Evolutionary conservation across 768 basidiomycete species (phyloP).

Genomic region (Suillus alpinus): DNA sequence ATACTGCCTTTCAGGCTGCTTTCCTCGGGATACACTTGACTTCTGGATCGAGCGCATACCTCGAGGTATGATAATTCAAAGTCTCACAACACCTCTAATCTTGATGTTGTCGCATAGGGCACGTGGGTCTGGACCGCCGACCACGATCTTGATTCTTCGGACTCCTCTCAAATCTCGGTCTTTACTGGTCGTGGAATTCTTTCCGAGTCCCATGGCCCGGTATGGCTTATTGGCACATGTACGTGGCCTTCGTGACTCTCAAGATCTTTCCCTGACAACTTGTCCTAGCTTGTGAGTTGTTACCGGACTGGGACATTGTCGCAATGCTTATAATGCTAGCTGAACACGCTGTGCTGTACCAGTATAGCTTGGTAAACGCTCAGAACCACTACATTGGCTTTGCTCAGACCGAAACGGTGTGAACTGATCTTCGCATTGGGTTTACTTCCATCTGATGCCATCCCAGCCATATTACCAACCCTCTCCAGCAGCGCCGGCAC

Average conservation of each 20-base stretch:
- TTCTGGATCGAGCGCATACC: conserved; percentile 48
- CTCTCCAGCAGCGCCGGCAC: conserved; percentile 38
- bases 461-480: conserved; percentile 51
- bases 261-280: conserved; percentile 9
- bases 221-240: conserved; percentile 78
- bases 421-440: conserved; percentile 4
- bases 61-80: conserved; percentile 46
- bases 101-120: conserved; percentile 38
- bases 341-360: conserved; percentile 47
- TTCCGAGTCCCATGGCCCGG: conserved; percentile 71
- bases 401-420: conserved; percentile 52
- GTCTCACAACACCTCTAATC: neutral
- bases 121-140: conserved; percentile 83
- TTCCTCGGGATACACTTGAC: conserved; percentile 68
- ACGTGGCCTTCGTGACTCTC: conserved; percentile 6
- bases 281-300: conserved; percentile 23
- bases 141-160: conserved; percentile 65
- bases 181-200: conserved; percentile 74
- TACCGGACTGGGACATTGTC: neutral
- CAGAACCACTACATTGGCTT: conserved; percentile 49
- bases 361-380: conserved; percentile 46
- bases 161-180: conserved; percentile 46
- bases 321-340: conserved; percentile 20
- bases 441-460: neutral
- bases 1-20: conserved; percentile 53